These are phyloP conservation scores for Tylopilus subfusipes DNA, from an alignment of 768 basidiomycete genomes.

Conservation along the genomic window DNA sequence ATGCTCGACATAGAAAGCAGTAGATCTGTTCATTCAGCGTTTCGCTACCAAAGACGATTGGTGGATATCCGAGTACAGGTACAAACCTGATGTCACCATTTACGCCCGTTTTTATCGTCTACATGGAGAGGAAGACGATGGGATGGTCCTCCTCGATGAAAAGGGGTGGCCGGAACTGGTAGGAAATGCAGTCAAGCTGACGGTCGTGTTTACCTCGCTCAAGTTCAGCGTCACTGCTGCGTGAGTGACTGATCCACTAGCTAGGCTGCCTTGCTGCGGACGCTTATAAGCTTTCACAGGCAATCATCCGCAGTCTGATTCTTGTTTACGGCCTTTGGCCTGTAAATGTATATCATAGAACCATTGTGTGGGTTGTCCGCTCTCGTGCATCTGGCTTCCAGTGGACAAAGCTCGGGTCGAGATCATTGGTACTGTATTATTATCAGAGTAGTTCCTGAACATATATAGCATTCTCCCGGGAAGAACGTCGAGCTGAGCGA, in stretches of 20 bases:
- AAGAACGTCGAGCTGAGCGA: background rate
- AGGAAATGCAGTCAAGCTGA: slow-evolving; percentile 32
- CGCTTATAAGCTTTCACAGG: slow-evolving; percentile 15
- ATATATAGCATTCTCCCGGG: background rate
- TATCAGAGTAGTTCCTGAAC: background rate
- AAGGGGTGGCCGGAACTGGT: slow-evolving; percentile 33
- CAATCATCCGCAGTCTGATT: slow-evolving; percentile 26
- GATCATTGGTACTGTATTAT: background rate
- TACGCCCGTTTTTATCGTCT: slow-evolving; percentile 33
- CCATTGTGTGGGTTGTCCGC: background rate
- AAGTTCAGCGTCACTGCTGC: slow-evolving; percentile 32
- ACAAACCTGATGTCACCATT: slow-evolving; percentile 33
- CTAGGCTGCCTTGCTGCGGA: slow-evolving; percentile 3
- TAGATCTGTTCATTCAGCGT: slow-evolving; percentile 32
- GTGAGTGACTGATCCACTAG: slow-evolving; percentile 16
- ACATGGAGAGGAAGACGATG: slow-evolving; percentile 33
- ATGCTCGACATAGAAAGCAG: slow-evolving; percentile 25
- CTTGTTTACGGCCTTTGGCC: background rate
- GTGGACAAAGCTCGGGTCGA: background rate
- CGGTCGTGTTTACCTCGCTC: slow-evolving; percentile 32
- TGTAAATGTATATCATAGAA: background rate
- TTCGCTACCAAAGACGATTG: slow-evolving; percentile 35
- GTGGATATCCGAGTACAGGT: slow-evolving; percentile 34
- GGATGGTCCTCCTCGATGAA: slow-evolving; percentile 31
- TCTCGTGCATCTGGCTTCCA: background rate